Base-by-base conservation (phyloP, 2,329 filamentous ascomycete genomes). In the Botrytis paeoniae region DNA sequence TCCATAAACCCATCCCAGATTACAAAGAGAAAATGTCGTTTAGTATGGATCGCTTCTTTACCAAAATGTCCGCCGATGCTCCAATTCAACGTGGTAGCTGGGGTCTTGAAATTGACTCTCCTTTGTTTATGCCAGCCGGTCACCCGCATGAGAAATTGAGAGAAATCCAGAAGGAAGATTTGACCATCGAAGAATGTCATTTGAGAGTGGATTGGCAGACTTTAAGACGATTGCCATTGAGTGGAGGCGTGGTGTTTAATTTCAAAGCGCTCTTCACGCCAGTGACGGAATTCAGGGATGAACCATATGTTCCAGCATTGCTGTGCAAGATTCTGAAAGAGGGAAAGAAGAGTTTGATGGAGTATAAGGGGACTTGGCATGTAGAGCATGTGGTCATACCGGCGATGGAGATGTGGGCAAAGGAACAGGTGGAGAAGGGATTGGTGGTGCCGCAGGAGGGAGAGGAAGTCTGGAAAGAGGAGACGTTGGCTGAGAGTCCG, bases 151-250 rank as follows among this genome's bases (percentile, higher is more conserved):
- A 91, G 77, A 81, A 83, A 59, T 84, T 89, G 48, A 88, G 92
- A 29, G 82, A 85, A 0, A 80, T 82, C 0, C 92, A 95, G 75
- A 84, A 88, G 64, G 83, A 86, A 0, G 82, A 84, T 32, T 83
- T 95, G 9, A 83, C 82, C 0, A 79, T 89, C 3, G 85, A 88
- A 0, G 87, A 92, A 48, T 85, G 92, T 75, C 84, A 91, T 74
- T 84, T 97, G 1, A 88, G 94, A 7, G 93, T 96, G 2, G 94
- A 97, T 81, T 97, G 93, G 93, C 94, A 97, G 82, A 97, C 94
- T 0, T 83, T 97, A 6, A 89, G 94, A 2, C 88, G 94, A 4
- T 83, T 97, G 0, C 93, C 94, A 0, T 84, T 97, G 0, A 94
- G 91, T 0, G 93, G 88, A 0, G 91, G 87, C 0, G 84, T 97